Evolutionary conservation across 805 yeast genomes (phyloP).

Genomic region (Cyberlindnera xishuangbannaensis): DNA sequence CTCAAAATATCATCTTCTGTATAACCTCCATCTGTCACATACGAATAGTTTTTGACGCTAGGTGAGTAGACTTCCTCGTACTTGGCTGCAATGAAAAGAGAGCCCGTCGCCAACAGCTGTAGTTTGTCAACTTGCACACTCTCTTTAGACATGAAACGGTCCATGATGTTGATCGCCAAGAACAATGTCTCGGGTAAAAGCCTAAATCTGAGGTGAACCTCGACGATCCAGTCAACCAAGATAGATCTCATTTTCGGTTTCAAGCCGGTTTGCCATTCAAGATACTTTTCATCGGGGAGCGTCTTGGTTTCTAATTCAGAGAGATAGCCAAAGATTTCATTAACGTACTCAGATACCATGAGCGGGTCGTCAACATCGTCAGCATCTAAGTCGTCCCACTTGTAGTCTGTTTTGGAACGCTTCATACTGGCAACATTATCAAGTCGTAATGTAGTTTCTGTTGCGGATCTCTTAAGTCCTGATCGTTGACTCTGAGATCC

Average conservation of each 20-base stretch:
- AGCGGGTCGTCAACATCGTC: conserved; percentile 71
- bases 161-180: conserved; percentile 80
- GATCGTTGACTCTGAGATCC: no score
- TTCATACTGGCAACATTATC: no score
- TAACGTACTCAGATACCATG: conserved; percentile 86
- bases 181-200: conserved; percentile 81
- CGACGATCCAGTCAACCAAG: conserved; percentile 90
- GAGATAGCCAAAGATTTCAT: conserved; percentile 76
- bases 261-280: conserved; percentile 56
- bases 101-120: conserved; percentile 81
- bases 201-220: conserved; percentile 79
- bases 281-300: conserved; percentile 64
- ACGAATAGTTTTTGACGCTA: conserved; percentile 76
- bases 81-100: conserved; percentile 85
- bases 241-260: conserved; percentile 83
- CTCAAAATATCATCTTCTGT: conserved; percentile 73
- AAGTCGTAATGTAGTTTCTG: no score
- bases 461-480: no score
- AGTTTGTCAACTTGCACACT: conserved; percentile 70
- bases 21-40: conserved; percentile 82
- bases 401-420: conserved; percentile 12
- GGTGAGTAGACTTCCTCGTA: conserved; percentile 91
- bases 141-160: conserved; percentile 73
- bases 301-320: conserved; percentile 62
- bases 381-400: conserved; percentile 52